These are phyloP conservation scores for Filosporella fistucella DNA, from an alignment of 495 filamentous ascomycete species.

Conservation along the genomic window DNA sequence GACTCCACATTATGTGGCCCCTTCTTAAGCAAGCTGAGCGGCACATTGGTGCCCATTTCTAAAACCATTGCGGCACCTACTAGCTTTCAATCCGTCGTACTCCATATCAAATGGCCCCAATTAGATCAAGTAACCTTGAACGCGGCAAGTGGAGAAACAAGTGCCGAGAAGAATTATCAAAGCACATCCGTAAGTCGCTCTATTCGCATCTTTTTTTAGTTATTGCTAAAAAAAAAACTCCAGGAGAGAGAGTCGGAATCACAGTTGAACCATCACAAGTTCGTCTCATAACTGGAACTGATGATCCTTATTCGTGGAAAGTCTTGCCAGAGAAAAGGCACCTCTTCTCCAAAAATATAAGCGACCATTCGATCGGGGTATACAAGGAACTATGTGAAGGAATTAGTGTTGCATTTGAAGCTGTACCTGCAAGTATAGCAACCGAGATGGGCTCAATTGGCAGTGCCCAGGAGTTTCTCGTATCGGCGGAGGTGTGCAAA, in stretches of 20 bases:
- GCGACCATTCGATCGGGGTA: slow-evolving; percentile 4
- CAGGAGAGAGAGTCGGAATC: background rate
- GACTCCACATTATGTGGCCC: background rate
- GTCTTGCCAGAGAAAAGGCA: background rate
- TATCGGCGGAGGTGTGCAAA: slow-evolving; percentile 1
- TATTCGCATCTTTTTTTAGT: background rate
- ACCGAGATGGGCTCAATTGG: background rate
- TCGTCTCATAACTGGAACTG: background rate
- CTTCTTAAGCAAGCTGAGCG: background rate
- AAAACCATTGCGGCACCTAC: slow-evolving; percentile 5
- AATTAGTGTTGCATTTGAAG: slow-evolving; percentile 2
- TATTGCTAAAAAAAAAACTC: slow-evolving; percentile 1
- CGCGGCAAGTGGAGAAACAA: slow-evolving; percentile 1
- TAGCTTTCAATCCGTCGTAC: background rate
- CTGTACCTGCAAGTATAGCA: slow-evolving; percentile 2
- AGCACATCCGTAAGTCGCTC: background rate
- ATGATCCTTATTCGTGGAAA: background rate
- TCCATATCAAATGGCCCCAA: slow-evolving; percentile 7
- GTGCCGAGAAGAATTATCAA: slow-evolving; percentile 3
- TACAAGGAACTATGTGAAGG: slow-evolving; percentile 4
- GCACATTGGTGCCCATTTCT: background rate
- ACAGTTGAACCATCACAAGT: slow-evolving; percentile 4
- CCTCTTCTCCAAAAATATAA: slow-evolving; percentile 7
- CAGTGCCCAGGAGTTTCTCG: background rate
- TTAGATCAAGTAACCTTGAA: slow-evolving; percentile 6